These are phyloP conservation scores for Xylariomycetidae sp. DNA, from an alignment of 2,329 filamentous ascomycete genomes.

Conservation along the genomic window DNA sequence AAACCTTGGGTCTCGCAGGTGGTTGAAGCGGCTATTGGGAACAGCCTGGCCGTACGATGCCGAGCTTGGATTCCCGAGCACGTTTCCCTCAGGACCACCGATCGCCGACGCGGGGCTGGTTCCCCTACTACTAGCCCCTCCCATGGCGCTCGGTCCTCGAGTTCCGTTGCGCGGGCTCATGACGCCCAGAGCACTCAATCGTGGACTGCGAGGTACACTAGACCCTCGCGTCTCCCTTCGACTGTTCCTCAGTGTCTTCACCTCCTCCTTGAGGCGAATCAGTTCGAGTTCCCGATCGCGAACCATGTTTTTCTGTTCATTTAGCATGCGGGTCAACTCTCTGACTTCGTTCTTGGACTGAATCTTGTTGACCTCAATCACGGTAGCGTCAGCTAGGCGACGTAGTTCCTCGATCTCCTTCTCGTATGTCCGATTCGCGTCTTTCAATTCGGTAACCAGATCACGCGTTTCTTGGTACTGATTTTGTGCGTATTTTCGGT, in stretches of 20 bases:
- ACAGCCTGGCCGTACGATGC: too few species aligned
- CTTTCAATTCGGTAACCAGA: slow-evolving; percentile 35
- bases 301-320: slow-evolving; percentile 35
- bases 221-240: slow-evolving; percentile 50
- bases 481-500: slow-evolving; percentile 50
- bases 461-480: slow-evolving; percentile 55
- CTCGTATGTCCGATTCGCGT: slow-evolving; percentile 42
- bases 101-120: neutral
- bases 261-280: slow-evolving; percentile 40
- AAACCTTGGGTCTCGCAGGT: too few species aligned
- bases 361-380: slow-evolving; percentile 40
- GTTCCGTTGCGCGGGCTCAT: slow-evolving; percentile 42
- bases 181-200: slow-evolving; percentile 34
- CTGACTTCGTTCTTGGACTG: slow-evolving; percentile 33
- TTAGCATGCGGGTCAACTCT: slow-evolving; percentile 31
- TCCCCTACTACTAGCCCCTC: slow-evolving; percentile 17
- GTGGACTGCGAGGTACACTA: slow-evolving; percentile 54
- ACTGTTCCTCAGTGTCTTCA: slow-evolving; percentile 39
- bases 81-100: too few species aligned
- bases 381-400: slow-evolving; percentile 37
- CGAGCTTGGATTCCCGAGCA: too few species aligned
- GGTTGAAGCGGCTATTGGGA: too few species aligned
- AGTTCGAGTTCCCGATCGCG: slow-evolving; percentile 49
- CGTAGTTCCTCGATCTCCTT: slow-evolving; percentile 34
- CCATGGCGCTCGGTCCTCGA: slow-evolving; percentile 25